phyloP scores from a whole-genome alignment of 768 basidiomycete species.

The Mycena latifolia region DNA sequence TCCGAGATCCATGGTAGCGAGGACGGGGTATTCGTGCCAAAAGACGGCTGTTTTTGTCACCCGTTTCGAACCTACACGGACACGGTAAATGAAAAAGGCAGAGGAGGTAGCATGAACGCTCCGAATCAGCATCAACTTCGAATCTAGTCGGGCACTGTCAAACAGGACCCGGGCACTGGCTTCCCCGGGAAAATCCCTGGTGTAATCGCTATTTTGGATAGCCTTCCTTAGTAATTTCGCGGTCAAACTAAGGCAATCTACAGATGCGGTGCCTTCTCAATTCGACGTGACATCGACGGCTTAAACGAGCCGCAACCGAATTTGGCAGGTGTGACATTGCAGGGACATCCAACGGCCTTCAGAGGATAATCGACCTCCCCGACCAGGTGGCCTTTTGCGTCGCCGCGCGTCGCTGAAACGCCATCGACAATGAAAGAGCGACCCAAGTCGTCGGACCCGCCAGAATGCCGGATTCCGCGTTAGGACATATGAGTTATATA shows the following conservation, averaged over 20 bases:
- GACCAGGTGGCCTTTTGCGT: slow-evolving; percentile 30
- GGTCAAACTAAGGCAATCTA: slow-evolving; percentile 28
- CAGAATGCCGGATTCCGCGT: slow-evolving; percentile 27
- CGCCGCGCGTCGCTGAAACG: slow-evolving; percentile 12
- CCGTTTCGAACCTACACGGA: slow-evolving; percentile 36
- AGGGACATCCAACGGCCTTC: slow-evolving; percentile 17
- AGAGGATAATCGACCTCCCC: slow-evolving; percentile 23
- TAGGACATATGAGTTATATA: slow-evolving; percentile 35
- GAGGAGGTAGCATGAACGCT: slow-evolving; percentile 26
- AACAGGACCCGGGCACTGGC: slow-evolving; percentile 16
- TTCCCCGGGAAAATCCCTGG: slow-evolving; percentile 31
- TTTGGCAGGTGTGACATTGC: slow-evolving; percentile 21
- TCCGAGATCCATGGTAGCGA: slow-evolving; percentile 31
- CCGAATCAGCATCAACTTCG: slow-evolving; percentile 27
- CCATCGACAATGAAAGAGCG: not conserved
- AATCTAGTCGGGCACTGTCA: slow-evolving; percentile 23
- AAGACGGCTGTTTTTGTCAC: slow-evolving; percentile 37
- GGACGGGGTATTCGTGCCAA: slow-evolving; percentile 27
- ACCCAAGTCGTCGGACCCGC: slow-evolving; percentile 19
- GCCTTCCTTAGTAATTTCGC: slow-evolving; percentile 17
- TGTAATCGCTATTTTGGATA: slow-evolving; percentile 13
- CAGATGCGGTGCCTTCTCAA: slow-evolving; percentile 28
- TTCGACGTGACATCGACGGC: slow-evolving; percentile 11
- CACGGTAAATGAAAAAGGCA: slow-evolving; percentile 37
- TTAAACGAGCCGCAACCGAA: slow-evolving; percentile 6